A percentile compares a stretch with the other conserved stretches of the same genome.
These are phyloP conservation scores for Parascedosporium putredinis DNA, from an alignment of 2,329 filamentous ascomycete genomes.

Conservation along the genomic window DNA sequence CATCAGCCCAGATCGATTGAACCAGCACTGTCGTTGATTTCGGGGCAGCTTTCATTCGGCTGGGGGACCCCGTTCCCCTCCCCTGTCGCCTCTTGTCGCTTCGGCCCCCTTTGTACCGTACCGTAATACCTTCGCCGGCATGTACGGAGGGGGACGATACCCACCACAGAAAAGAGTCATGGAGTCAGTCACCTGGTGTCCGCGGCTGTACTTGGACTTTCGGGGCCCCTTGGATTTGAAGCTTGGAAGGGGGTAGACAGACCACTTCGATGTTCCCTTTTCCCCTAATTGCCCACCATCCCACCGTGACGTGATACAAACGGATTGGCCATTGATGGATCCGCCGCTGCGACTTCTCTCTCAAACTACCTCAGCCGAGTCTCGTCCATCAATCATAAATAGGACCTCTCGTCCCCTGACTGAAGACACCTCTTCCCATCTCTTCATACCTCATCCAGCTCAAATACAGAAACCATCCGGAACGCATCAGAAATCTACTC, in stretches of 20 bases:
- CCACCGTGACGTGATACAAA: constrained; percentile 7
- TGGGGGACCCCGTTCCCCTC: neutral
- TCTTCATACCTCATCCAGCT: neutral
- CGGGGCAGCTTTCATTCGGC: neutral
- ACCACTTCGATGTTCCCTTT: too few relatives aligned
- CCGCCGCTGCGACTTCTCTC: neutral
- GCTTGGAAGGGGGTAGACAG: too few relatives aligned
- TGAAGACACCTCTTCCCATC: neutral
- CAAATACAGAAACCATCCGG: neutral
- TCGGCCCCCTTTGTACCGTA: too few relatives aligned
- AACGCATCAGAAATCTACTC: neutral
- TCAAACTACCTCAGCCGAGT: neutral
- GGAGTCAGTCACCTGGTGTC: constrained; percentile 1
- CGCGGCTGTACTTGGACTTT: constrained; percentile 6
- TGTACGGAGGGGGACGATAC: too few relatives aligned
- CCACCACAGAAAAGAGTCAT: neutral
- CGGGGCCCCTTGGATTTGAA: neutral
- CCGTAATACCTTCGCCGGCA: too few relatives aligned
- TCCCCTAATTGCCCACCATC: neutral
- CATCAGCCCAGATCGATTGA: too few relatives aligned
- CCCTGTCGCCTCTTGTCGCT: too few relatives aligned
- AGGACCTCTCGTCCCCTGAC: neutral
- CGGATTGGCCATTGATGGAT: too few relatives aligned
- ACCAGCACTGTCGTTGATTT: too few relatives aligned
- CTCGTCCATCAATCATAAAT: constrained; percentile 7